Percentiles rank a stretch among this genome's conserved stretches.
These are phyloP conservation scores for Hysterangium stoloniferum DNA, from an alignment of 768 basidiomycete genomes.

Conservation along the genomic window DNA sequence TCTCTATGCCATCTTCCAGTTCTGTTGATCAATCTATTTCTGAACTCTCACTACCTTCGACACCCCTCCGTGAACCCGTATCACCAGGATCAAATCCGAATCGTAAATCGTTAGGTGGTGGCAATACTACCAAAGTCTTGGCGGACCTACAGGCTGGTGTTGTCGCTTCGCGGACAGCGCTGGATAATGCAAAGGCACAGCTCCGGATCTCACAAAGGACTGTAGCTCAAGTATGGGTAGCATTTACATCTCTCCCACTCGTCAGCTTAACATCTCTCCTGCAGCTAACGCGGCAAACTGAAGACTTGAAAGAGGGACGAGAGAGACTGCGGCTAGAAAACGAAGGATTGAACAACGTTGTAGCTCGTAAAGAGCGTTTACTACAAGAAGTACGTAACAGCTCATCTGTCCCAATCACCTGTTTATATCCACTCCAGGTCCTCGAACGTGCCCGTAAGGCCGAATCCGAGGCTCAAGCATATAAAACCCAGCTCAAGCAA, in stretches of 20 bases:
- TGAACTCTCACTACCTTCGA: constrained; percentile 23
- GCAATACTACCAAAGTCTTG: constrained; percentile 74
- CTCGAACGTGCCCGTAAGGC: constrained; percentile 82
- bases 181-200: constrained; percentile 83
- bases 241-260: constrained; percentile 14
- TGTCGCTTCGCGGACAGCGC: constrained; percentile 64
- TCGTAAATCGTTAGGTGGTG: constrained; percentile 42
- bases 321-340: constrained; percentile 80
- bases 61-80: constrained; percentile 34
- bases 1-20: constrained; percentile 17
- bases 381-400: constrained; percentile 62
- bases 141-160: constrained; percentile 84
- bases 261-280: too few species aligned
- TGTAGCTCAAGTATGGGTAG: constrained; percentile 53
- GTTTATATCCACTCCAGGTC: constrained; percentile 34
- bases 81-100: constrained; percentile 31
- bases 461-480: constrained; percentile 60
- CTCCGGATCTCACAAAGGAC: constrained; percentile 73
- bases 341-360: constrained; percentile 81
- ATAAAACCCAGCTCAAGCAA: constrained; percentile 66
- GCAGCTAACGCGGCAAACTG: constrained; percentile 67
- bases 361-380: constrained; percentile 78
- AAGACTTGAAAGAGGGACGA: constrained; percentile 82
- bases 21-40: constrained; percentile 19
- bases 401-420: not conserved